Base-by-base conservation (phyloP, 768 basidiomycete genomes). In the Suillus lakei region DNA sequence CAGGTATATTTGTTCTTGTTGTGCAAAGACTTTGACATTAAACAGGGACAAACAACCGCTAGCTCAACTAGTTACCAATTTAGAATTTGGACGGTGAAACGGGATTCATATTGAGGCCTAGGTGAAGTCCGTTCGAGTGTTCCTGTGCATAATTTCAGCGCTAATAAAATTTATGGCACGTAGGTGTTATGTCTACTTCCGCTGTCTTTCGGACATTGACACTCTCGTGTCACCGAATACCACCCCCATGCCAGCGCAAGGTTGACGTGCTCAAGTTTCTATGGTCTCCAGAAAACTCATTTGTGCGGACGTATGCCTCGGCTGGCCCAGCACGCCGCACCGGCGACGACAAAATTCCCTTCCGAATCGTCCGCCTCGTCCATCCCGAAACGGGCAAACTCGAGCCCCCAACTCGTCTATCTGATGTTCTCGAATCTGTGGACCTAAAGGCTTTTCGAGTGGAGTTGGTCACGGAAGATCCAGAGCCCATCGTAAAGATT, bases 401-500 rank as follows among this genome's bases (percentile, higher is more conserved):
- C 28, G 75, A 78, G 0, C 74, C 68, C 0, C 77, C 78, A 2
- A 73, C 69, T 10, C 71, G 71, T 8, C 80, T 91, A 39, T 23
- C 58, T 0, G 69, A 74, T 4, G 74, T 93, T 61, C 81, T 93
- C 69, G 73, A 74, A 9, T 67, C 76, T 23, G 71, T 86, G 54
- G 77, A 87, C 72, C 69, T 71, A 12, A 74, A 80, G 21, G 78
- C 76, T 0, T 77, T 80, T 63, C 80, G 82, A 68, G 74, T 91
- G 64, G 86, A 89, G 72, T 86, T 93, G 53, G 83, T 91, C 44
- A 70, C 78, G 4, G 68, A 77, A 0, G 64, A 77, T 0, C 88
- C 88, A 0, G 65, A 78, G 6, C 88, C 91, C 4, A 80, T 92
- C 59, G 91, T 93, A 43, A 86, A 83, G 65, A 73, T 92, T 32